phyloP scores from a whole-genome alignment of 148 eudicot species.

The Vaccinium corymbosum region DNA sequence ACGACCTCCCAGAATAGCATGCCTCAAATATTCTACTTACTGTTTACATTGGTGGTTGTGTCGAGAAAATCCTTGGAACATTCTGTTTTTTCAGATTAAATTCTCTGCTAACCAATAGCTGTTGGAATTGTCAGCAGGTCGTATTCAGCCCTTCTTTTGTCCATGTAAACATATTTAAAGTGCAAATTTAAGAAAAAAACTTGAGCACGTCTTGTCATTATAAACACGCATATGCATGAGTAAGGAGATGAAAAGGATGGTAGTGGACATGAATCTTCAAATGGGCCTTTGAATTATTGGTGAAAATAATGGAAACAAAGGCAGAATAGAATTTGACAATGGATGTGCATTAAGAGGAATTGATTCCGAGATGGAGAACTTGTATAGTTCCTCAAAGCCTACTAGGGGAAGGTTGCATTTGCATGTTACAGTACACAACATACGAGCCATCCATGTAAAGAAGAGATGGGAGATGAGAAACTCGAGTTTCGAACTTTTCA shows the following conservation, averaged over 20 bases:
- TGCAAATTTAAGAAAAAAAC: background rate
- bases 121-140: background rate
- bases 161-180: background rate
- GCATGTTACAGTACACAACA: constrained; percentile 23
- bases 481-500: constrained; percentile 16
- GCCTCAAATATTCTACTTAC: background rate
- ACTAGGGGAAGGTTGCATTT: constrained; percentile 19
- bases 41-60: background rate
- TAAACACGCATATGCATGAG: background rate
- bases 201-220: no score
- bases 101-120: background rate
- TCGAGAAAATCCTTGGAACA: background rate
- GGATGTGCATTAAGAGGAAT: constrained; percentile 33
- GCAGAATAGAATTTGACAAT: constrained; percentile 22
- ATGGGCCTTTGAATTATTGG: constrained; percentile 38
- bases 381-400: background rate
- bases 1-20: background rate
- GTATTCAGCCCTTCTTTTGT: background rate
- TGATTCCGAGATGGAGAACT: constrained; percentile 22
- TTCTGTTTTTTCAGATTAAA: background rate
- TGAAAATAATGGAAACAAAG: constrained; percentile 22
- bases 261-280: constrained; percentile 27
- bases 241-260: background rate
- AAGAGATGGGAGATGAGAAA: constrained; percentile 18
- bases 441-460: constrained; percentile 21